These are phyloP conservation scores for Jaltomata sinuosa DNA, from an alignment of 257 asterid species.

Conservation along the genomic window DNA sequence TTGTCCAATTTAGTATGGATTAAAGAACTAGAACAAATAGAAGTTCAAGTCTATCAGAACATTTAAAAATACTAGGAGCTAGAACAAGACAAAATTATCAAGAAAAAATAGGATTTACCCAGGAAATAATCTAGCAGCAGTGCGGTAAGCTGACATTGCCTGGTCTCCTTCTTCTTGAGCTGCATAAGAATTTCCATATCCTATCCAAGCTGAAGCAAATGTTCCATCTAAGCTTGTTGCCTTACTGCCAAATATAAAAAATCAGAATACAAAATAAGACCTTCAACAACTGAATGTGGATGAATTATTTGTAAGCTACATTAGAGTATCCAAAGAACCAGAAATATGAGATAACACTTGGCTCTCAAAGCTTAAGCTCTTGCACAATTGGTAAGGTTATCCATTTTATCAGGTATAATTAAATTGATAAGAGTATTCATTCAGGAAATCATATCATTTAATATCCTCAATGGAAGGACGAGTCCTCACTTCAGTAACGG, in stretches of 20 bases:
- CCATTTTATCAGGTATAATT: not conserved
- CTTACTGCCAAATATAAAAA: constrained; percentile 51
- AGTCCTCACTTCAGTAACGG: not conserved
- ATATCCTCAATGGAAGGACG: constrained; percentile 2
- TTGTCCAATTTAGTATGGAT: not conserved
- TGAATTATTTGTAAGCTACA: not conserved
- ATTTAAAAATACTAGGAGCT: not conserved
- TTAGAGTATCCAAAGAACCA: not conserved
- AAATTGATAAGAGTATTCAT: not conserved
- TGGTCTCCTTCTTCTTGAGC: constrained; percentile 99
- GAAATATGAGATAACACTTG: not conserved
- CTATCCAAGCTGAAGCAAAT: constrained; percentile 97
- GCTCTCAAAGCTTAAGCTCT: not conserved
- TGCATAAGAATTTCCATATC: constrained; percentile 91
- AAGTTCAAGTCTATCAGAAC: not conserved
- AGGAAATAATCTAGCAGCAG: constrained; percentile 98
- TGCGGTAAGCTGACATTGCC: constrained; percentile 97
- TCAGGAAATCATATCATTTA: not conserved
- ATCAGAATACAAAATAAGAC: not conserved
- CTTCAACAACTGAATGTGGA: not conserved
- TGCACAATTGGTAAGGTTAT: not conserved
- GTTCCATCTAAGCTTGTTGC: constrained; percentile 94
- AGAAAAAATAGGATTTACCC: constrained; percentile 41
- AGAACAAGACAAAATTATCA: not conserved
- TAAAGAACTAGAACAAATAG: not conserved